phyloP scores from a whole-genome alignment of 1,284 basidiomycete genomes.

The Leccinum subspadiceum region DNA sequence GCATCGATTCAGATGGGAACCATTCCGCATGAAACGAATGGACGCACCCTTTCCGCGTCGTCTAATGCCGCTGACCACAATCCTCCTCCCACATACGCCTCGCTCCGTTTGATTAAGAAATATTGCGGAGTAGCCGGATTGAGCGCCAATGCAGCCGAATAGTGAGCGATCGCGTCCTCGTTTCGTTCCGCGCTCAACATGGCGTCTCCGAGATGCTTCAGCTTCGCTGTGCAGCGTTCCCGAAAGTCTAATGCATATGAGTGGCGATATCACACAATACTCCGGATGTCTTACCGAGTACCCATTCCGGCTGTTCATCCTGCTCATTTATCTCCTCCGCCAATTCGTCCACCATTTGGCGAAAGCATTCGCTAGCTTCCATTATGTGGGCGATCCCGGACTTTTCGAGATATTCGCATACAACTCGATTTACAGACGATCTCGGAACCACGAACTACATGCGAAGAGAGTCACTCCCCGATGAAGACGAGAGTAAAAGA shows the following conservation, averaged over 20 bases:
- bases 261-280: neutral
- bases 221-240: too few relatives aligned
- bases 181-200: neutral
- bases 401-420: neutral
- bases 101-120: neutral
- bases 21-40: neutral
- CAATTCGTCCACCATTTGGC: neutral
- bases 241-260: neutral
- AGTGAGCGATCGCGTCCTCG: neutral
- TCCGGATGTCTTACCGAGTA: neutral
- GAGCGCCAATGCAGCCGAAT: neutral
- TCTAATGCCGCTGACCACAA: neutral
- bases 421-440: neutral
- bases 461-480: neutral
- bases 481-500: neutral
- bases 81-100: neutral
- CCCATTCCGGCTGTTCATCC: neutral
- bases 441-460: neutral
- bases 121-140: neutral
- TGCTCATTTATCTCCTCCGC: neutral
- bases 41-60: neutral
- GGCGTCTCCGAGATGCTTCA: neutral
- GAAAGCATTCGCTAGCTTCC: neutral
- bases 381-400: neutral
- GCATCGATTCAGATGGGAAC: too few relatives aligned